A percentile compares a stretch with the other conserved stretches of the same genome.
Evolutionary conservation across 1,139 yeast species (phyloP).

Genomic region (Taphrina wiesneri): DNA sequence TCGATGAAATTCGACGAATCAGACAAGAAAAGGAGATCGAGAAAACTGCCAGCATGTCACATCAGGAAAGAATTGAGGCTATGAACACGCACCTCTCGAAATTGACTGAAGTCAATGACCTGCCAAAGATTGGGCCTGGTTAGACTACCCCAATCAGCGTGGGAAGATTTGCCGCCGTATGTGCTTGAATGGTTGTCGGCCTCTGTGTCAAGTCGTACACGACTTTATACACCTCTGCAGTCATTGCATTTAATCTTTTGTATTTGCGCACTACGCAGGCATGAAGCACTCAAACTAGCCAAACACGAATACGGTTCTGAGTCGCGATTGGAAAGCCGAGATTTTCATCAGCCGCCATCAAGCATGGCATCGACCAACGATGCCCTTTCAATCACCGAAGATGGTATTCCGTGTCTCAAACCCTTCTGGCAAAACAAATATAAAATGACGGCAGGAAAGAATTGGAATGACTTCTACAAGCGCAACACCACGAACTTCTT

Average conservation of each 20-base stretch:
- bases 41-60: constrained; percentile 40
- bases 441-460: constrained; percentile 19
- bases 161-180: not conserved
- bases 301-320: too few species aligned
- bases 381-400: not conserved
- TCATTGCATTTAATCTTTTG: too few species aligned
- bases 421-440: constrained; percentile 35
- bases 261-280: too few species aligned
- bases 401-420: constrained; percentile 18
- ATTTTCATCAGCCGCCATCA: not conserved
- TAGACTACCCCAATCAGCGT: not conserved
- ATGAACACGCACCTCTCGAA: constrained; percentile 42
- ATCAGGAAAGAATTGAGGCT: constrained; percentile 41
- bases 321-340: too few species aligned
- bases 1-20: constrained; percentile 41
- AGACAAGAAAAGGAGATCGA: constrained; percentile 40
- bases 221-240: too few species aligned
- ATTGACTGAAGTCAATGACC: constrained; percentile 43
- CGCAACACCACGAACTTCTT: constrained; percentile 34
- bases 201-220: not conserved
- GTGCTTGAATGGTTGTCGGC: not conserved
- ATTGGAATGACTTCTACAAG: constrained; percentile 35
- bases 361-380: not conserved
- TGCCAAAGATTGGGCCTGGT: constrained; percentile 41
- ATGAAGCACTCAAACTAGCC: too few species aligned